A percentile compares a stretch with the other conserved stretches of the same genome.
Evolutionary conservation across 2,329 filamentous ascomycete species (phyloP).

Genomic region (Sclerotinia spermophila): DNA sequence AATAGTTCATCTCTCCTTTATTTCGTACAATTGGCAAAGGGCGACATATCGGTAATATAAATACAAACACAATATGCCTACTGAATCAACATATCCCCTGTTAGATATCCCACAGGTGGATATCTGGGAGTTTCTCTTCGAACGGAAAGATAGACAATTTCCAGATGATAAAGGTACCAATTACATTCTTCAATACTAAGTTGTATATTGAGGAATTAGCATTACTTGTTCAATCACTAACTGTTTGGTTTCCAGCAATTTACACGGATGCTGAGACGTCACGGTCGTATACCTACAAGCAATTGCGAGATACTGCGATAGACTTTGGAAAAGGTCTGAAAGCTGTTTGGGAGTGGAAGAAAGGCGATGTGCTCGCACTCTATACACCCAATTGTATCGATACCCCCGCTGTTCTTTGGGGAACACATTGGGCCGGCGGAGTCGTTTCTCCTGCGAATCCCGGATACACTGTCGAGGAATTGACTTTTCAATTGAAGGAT

Average conservation of each 20-base stretch:
- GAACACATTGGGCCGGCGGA: slow-evolving; percentile 78
- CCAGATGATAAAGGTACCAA: slow-evolving; percentile 67
- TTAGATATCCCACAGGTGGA: slow-evolving; percentile 71
- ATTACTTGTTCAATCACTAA: background rate
- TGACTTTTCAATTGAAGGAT: slow-evolving; percentile 80
- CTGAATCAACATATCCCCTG: slow-evolving; percentile 27
- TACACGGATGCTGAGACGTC: slow-evolving; percentile 71
- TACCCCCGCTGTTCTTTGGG: slow-evolving; percentile 72
- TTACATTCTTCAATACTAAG: slow-evolving; percentile 43
- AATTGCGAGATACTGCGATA: slow-evolving; percentile 61
- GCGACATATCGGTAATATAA: background rate
- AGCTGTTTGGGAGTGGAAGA: slow-evolving; percentile 71
- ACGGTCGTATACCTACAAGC: slow-evolving; percentile 64
- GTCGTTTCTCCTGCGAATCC: slow-evolving; percentile 84
- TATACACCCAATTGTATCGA: slow-evolving; percentile 87
- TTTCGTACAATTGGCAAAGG: background rate
- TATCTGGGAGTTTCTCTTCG: slow-evolving; percentile 76
- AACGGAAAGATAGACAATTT: slow-evolving; percentile 60
- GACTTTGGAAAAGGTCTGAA: slow-evolving; percentile 80
- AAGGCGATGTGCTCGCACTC: slow-evolving; percentile 76
- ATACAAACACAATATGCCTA: slow-evolving; percentile 28
- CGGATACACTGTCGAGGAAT: slow-evolving; percentile 76
- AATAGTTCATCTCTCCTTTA: background rate
- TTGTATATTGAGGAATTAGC: background rate
- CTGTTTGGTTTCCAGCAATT: slow-evolving; percentile 55